Base-by-base conservation (phyloP, 176 grass and related monocot species). In the Coix lacrymajobi region DNA sequence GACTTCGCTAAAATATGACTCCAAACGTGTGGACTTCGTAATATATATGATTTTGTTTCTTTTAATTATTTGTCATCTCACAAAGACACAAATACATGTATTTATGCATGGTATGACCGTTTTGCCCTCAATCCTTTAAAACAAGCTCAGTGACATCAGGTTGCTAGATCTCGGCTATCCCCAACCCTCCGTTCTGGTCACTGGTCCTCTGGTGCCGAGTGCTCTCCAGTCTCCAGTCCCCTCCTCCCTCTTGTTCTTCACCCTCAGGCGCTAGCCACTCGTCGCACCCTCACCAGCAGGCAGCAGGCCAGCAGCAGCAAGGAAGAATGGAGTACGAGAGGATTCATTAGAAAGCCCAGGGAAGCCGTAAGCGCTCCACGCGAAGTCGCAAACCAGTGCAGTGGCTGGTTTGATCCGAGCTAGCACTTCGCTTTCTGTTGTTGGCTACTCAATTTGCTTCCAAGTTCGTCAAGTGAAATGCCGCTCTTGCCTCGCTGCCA, bases 271-370 rank as follows among this genome's bases (percentile, higher is more conserved):
- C 28, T 64, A 60, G 81, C 62, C n/a, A 60, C 72, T 61, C 76
- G 14, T 66, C 76, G 11, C 76, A 62, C 65, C 45, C 34, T 39
- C 1, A 5, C n/a, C n/a, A n/a, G n/a, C n/a, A n/a, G n/a, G n/a
- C 51, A 8, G 17, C 49, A 56, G 49, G 49, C 19, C 22, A 57
- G 54, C 52, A 54, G 46, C 72, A 48, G 39, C 66, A 40, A 61
- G 52, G 69, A 30, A 83, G 82, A 84, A 99, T 99, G 96, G 96
- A 99, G 83, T 96, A 99, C 69, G 91, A 99, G 87, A 90, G 91
- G 89, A 99, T 99, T 69, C 89, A 88, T 69, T 85, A 90, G 89
- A 96, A 96, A 81, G 85, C 86, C 11, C 93, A 93, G 96, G n/a
- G n/a, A n/a, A n/a, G n/a, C n/a, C n/a, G 96, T 99, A 85, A 73